Conservation (phyloP, 2,329 filamentous ascomycete species). For the Paramyrothecium sp. region DNA sequence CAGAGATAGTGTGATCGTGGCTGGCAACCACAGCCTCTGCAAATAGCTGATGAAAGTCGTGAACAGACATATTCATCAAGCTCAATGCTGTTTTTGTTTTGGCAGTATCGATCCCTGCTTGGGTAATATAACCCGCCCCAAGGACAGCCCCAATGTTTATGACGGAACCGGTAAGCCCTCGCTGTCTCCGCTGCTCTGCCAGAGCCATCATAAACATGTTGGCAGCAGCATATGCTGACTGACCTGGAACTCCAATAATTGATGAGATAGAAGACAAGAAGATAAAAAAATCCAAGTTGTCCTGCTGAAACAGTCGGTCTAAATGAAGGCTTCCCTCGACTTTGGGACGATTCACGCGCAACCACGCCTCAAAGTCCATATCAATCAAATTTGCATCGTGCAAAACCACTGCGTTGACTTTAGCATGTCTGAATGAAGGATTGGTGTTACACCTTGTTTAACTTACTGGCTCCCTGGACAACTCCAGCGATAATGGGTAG, state of each 20-base stretch:
- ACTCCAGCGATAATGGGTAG: conserved; percentile 38
- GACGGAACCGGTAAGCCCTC: conserved; percentile 32
- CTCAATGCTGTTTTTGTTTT: neutral
- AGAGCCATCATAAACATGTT: conserved; percentile 35
- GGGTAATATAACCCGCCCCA: conserved; percentile 43
- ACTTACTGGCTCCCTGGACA: conserved; percentile 34
- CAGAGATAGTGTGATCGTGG: neutral
- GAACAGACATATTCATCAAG: conserved; percentile 21
- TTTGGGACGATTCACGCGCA: conserved; percentile 30
- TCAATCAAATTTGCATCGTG: conserved; percentile 30
- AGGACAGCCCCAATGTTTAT: conserved; percentile 37
- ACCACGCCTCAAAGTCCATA: conserved; percentile 25
- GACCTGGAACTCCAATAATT: conserved; percentile 33
- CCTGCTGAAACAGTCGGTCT: conserved; percentile 25
- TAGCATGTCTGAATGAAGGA: neutral
- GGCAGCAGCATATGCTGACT: conserved; percentile 34
- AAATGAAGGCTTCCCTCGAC: conserved; percentile 31
- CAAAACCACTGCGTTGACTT: conserved; percentile 33
- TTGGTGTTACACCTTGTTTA: neutral
- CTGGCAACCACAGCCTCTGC: conserved; percentile 24
- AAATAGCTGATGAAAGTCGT: conserved; percentile 26
- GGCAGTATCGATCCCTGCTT: neutral
- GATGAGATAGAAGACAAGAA: conserved; percentile 34
- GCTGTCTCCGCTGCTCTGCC: conserved; percentile 18
- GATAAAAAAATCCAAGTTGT: conserved; percentile 38